A percentile compares a stretch with the other conserved stretches of the same genome.
Conservation (phyloP, 1,284 basidiomycete genomes). For the Ganoderma boninense region DNA sequence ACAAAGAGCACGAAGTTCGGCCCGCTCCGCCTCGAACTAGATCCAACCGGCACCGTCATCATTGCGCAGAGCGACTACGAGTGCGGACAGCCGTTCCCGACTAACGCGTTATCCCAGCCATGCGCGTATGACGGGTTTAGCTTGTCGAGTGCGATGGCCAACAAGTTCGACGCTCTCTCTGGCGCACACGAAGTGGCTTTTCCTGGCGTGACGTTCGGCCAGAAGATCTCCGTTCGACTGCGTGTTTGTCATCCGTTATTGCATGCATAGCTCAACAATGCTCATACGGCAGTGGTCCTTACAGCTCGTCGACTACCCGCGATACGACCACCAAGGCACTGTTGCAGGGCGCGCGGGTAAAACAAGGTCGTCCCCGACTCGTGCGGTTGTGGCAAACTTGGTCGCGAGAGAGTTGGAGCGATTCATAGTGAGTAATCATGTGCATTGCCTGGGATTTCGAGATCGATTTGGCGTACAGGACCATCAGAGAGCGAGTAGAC, state of each 20-base stretch:
- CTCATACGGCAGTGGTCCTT: background rate
- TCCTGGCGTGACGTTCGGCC: background rate
- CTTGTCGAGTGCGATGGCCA: background rate
- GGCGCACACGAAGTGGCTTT: slow-evolving; percentile 1
- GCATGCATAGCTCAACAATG: background rate
- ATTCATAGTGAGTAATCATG: background rate
- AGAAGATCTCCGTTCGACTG: slow-evolving; percentile 14
- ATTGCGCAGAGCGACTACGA: background rate
- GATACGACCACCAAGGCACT: slow-evolving; percentile 9
- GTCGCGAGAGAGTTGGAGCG: slow-evolving; percentile 6
- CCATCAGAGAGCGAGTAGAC: background rate
- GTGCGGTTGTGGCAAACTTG: background rate
- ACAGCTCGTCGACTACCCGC: slow-evolving; percentile 8
- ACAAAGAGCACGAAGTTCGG: background rate
- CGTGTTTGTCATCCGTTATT: background rate
- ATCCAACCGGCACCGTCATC: background rate
- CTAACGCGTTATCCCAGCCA: background rate
- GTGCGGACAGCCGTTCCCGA: background rate
- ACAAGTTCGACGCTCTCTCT: background rate
- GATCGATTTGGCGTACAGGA: background rate
- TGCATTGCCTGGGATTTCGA: background rate
- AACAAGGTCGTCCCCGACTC: background rate
- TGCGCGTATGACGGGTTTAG: background rate
- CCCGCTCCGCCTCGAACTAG: background rate
- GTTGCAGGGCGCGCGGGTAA: background rate